phyloP scores from a whole-genome alignment of 768 basidiomycete genomes.

The Mrakia gelida region DNA sequence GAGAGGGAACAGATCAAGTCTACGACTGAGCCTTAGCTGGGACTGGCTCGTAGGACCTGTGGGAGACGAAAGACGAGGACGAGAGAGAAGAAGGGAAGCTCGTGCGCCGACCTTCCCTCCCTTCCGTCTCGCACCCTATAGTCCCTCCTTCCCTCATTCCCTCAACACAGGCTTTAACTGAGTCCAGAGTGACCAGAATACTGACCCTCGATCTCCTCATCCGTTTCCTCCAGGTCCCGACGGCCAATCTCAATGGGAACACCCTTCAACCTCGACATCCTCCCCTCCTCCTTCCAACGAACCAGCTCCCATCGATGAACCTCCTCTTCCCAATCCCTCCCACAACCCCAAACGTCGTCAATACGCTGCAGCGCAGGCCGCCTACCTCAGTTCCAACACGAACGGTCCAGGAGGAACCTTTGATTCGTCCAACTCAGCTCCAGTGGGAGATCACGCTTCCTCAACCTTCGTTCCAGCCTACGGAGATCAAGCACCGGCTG shows the following conservation, averaged over 20 bases:
- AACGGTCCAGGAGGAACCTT: conserved; percentile 33
- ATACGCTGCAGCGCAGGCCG: conserved; percentile 90
- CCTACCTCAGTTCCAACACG: conserved; percentile 59
- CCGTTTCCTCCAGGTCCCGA: conserved; percentile 58
- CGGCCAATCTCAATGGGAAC: conserved; percentile 83
- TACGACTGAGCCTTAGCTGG: too few species aligned
- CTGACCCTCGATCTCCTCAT: not conserved
- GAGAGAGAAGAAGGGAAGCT: too few species aligned
- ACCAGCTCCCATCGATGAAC: conserved; percentile 30
- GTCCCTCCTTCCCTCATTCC: too few species aligned
- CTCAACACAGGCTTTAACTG: too few species aligned
- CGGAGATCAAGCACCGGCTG: conserved; percentile 44
- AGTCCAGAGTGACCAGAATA: too few species aligned
- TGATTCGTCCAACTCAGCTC: conserved; percentile 3
- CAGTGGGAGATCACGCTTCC: conserved; percentile 43
- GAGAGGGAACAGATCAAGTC: too few species aligned
- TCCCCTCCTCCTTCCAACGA: conserved; percentile 32
- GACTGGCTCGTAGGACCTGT: too few species aligned
- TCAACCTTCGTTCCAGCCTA: conserved; percentile 77
- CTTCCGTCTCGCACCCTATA: too few species aligned
- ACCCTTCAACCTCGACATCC: conserved; percentile 52
- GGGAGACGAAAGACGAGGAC: too few species aligned
- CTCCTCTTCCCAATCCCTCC: conserved; percentile 44
- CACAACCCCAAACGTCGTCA: conserved; percentile 69
- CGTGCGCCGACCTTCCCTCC: too few species aligned